Evolutionary conservation across 139 green algal species (phyloP).

Genomic region (Axilococcus clingmanii): DNA sequence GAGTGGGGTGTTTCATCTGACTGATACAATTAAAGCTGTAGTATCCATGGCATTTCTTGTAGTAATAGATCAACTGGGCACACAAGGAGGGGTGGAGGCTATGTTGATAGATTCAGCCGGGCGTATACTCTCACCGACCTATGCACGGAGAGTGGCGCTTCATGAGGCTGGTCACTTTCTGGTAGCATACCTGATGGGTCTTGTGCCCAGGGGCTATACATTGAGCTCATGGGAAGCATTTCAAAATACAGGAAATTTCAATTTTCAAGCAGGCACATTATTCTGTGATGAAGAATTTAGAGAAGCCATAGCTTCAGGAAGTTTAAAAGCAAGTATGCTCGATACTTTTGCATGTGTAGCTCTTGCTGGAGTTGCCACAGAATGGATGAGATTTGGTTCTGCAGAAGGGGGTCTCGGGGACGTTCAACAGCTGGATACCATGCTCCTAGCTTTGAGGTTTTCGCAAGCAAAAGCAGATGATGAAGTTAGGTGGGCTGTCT

Average conservation of each 20-base stretch:
- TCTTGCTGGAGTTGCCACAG: constrained; percentile 70
- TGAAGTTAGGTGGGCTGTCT: constrained; percentile 83
- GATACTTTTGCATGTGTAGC: constrained; percentile 77
- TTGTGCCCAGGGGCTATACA: constrained; percentile 84
- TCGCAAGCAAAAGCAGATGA: constrained; percentile 67
- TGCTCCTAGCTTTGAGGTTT: constrained; percentile 53
- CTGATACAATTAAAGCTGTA: constrained; percentile 29
- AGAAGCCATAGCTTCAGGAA: constrained; percentile 56
- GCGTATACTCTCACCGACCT: constrained; percentile 39
- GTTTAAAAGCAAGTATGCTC: constrained; percentile 47
- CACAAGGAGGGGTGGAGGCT: constrained; percentile 55
- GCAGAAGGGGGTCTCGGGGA: constrained; percentile 88
- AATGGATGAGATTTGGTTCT: constrained; percentile 78
- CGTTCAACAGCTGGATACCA: constrained; percentile 79
- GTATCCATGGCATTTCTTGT: constrained; percentile 36
- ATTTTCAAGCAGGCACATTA: constrained; percentile 85
- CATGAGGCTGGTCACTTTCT: constrained; percentile 95
- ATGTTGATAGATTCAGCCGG: constrained; percentile 67
- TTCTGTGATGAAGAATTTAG: constrained; percentile 93
- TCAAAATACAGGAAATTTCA: constrained; percentile 62
- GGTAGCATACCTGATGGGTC: constrained; percentile 83
- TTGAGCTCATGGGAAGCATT: constrained; percentile 78
- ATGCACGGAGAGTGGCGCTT: constrained; percentile 50
- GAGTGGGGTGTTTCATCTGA: constrained; percentile 8
- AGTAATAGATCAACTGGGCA: constrained; percentile 23